Evolutionary conservation across 1,139 yeast genomes (phyloP).

Genomic region (Nematodospora anomalae): DNA sequence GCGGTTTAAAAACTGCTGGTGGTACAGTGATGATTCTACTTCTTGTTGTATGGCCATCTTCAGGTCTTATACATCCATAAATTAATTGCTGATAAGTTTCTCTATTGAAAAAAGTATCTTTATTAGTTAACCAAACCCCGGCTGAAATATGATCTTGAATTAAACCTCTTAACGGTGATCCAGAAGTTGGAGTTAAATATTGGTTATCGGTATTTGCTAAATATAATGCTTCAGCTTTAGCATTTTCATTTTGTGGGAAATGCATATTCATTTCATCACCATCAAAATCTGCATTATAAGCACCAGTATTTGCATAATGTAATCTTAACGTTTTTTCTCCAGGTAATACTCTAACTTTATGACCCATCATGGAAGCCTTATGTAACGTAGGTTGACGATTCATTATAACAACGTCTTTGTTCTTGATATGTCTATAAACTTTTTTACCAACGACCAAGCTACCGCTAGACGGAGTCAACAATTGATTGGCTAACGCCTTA

Average conservation of each 20-base stretch:
- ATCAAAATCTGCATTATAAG: conserved; percentile 98
- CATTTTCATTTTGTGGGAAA: conserved; percentile 98
- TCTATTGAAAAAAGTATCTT: conserved; percentile 87
- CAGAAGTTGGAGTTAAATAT: conserved; percentile 96
- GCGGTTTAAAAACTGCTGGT: conserved; percentile 86
- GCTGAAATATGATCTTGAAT: conserved; percentile 99
- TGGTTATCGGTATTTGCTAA: conserved; percentile 97
- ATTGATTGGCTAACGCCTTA: conserved; percentile 92
- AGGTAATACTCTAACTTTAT: conserved; percentile 92
- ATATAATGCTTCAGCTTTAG: conserved; percentile 93
- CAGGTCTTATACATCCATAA: conserved; percentile 94
- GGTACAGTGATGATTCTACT: conserved; percentile 76
- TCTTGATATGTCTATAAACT: conserved; percentile 90
- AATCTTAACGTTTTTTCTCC: conserved; percentile 95
- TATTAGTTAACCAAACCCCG: conserved; percentile 96
- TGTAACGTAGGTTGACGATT: conserved; percentile 99
- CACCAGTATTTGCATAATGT: conserved; percentile 99
- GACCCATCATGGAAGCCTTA: conserved; percentile 99
- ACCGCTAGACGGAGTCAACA: conserved; percentile 75
- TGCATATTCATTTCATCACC: conserved; percentile 99
- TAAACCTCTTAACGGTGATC: conserved; percentile 96
- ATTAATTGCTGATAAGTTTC: conserved; percentile 91
- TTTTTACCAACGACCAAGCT: conserved; percentile 76
- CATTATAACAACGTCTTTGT: conserved; percentile 95
- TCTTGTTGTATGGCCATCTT: conserved; percentile 91